These are phyloP conservation scores for Citrullus mucosospermus DNA, from an alignment of 306 rosid species.

Conservation along the genomic window DNA sequence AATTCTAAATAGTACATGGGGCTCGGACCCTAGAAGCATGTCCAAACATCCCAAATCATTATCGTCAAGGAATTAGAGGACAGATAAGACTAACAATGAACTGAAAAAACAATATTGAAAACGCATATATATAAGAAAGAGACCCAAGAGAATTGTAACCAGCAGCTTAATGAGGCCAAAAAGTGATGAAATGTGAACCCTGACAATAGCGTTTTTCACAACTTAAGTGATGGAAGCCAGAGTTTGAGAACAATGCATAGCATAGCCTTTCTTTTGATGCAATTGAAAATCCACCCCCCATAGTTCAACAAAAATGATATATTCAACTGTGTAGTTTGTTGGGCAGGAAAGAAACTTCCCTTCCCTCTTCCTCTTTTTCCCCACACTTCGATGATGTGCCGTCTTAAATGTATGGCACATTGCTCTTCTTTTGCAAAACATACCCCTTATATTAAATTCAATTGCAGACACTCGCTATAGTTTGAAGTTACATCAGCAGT, in stretches of 20 bases:
- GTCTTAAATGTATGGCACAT: not conserved
- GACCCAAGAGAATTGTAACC: not conserved
- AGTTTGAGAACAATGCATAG: not conserved
- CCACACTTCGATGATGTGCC: no score
- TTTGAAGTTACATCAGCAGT: not conserved
- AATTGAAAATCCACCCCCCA: not conserved
- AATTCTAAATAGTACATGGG: no score
- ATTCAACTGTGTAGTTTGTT: not conserved
- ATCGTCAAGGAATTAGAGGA: not conserved
- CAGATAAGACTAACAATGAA: not conserved
- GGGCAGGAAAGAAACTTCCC: no score
- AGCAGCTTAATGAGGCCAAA: not conserved
- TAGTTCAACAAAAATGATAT: not conserved
- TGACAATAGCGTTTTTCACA: not conserved
- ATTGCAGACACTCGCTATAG: not conserved
- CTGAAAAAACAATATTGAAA: no score
- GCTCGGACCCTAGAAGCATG: no score
- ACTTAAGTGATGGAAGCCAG: not conserved
- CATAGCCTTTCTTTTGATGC: not conserved
- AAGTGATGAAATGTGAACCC: not conserved
- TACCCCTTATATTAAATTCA: not conserved
- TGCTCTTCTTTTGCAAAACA: not conserved
- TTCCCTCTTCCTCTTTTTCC: no score
- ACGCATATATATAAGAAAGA: not conserved
- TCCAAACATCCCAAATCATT: no score